Conservation (phyloP, 176 grass and related monocot genomes). For the Oropetium thomaeum region DNA sequence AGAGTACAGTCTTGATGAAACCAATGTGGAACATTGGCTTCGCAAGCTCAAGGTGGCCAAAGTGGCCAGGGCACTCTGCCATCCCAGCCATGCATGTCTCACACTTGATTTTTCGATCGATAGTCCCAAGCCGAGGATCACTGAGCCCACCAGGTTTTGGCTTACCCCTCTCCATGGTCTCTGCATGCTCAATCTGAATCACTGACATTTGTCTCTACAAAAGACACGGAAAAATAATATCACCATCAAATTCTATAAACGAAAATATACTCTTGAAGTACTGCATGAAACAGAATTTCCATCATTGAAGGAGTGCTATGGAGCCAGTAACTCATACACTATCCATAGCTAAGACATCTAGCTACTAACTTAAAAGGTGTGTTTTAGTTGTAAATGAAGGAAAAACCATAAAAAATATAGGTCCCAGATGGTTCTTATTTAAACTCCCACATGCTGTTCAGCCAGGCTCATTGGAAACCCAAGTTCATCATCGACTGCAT, state of each 20-base stretch:
- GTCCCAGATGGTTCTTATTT: background rate
- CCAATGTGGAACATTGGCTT: conserved; percentile 98
- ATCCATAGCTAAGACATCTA: background rate
- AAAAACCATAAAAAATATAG: background rate
- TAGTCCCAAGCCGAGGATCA: conserved; percentile 86
- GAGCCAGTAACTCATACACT: background rate
- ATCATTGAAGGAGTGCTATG: background rate
- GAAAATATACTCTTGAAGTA: background rate
- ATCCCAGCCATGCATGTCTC: conserved; percentile 98
- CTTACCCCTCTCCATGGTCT: conserved; percentile 97
- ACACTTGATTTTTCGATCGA: conserved; percentile 91
- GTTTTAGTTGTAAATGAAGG: background rate
- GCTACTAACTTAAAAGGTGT: background rate
- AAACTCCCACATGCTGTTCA: background rate
- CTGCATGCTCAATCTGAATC: conserved; percentile 74
- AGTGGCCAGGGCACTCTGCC: conserved; percentile 96
- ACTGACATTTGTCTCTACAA: conserved; percentile 99
- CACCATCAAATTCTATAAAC: background rate
- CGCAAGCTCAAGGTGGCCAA: conserved; percentile 97
- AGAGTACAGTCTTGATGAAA: conserved; percentile 91
- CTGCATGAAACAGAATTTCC: background rate
- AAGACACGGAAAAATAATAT: conserved; percentile 20
- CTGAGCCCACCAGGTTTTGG: conserved; percentile 84
- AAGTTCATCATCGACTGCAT: background rate
- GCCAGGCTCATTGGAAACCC: background rate